Evolutionary conservation across 2,329 filamentous ascomycete species (phyloP).

Genomic region (Cadophora sp.): DNA sequence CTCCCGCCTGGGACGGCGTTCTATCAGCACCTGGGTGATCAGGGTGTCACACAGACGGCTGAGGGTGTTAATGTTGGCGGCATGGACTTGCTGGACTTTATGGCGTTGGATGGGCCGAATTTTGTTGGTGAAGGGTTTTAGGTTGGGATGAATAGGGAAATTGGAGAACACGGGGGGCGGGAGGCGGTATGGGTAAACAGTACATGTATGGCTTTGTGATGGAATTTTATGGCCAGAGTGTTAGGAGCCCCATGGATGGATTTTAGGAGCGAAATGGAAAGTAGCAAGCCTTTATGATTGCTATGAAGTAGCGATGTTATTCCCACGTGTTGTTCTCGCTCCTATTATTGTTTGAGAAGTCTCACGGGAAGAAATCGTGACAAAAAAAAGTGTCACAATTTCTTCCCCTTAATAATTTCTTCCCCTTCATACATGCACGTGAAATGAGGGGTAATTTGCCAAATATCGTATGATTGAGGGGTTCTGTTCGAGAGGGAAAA

Average conservation of each 20-base stretch:
- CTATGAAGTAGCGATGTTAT: no score
- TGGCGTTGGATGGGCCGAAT: conserved; percentile 60
- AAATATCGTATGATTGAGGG: no score
- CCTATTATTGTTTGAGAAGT: no score
- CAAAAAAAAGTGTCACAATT: neutral
- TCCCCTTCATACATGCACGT: neutral
- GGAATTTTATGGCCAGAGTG: no score
- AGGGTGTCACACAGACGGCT: conserved; percentile 68
- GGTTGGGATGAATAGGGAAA: neutral
- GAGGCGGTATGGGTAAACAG: neutral
- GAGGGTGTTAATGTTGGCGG: conserved; percentile 72
- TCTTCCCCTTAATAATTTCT: neutral
- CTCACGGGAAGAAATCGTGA: no score
- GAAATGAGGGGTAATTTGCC: neutral
- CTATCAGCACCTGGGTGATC: conserved; percentile 70
- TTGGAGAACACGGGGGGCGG: neutral
- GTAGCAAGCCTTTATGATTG: no score
- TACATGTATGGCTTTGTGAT: neutral
- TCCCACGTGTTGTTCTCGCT: no score
- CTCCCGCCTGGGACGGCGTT: conserved; percentile 68
- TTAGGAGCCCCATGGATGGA: no score
- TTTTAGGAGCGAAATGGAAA: no score
- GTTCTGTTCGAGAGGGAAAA: no score
- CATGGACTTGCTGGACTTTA: conserved; percentile 70
- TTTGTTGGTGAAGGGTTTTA: conserved; percentile 22